A percentile compares a stretch with the other conserved stretches of the same genome.
These are phyloP conservation scores for Aspergillus terreus DNA, from an alignment of 2,329 filamentous ascomycete species.

Conservation along the genomic window DNA sequence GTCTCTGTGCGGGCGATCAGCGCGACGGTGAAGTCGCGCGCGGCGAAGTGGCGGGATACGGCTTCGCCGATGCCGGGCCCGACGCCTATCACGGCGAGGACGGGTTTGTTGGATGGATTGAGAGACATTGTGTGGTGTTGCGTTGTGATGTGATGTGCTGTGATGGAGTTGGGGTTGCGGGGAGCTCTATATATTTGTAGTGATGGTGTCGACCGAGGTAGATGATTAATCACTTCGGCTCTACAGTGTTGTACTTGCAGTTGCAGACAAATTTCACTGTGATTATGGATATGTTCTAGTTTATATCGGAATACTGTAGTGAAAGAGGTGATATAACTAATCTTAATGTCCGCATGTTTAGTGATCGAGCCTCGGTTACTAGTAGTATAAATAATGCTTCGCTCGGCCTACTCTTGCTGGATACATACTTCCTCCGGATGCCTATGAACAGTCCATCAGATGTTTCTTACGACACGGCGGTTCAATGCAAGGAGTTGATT, in stretches of 20 bases:
- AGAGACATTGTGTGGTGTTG: constrained; percentile 6
- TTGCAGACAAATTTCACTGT: no score
- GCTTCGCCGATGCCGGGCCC: constrained; percentile 15
- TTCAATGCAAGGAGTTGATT: no score
- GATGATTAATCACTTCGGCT: constrained; percentile 1
- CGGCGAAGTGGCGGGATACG: constrained; percentile 14
- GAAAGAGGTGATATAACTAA: no score
- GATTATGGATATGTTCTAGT: no score
- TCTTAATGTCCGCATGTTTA: no score
- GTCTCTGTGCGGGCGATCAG: constrained; percentile 14
- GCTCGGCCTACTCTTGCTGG: not conserved
- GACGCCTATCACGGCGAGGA: constrained; percentile 14
- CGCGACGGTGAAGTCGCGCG: constrained; percentile 11
- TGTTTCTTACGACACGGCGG: no score
- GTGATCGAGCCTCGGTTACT: no score
- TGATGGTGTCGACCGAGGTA: not conserved
- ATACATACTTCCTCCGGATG: not conserved
- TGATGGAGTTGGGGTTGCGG: not conserved
- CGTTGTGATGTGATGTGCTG: not conserved
- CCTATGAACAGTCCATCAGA: no score
- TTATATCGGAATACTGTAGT: no score
- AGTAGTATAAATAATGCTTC: no score
- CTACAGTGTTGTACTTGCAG: no score
- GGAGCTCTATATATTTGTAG: not conserved
- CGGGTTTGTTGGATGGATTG: constrained; percentile 8